Conservation (phyloP, 73 alveolate species). For the Durusdinium trenchii region DNA sequence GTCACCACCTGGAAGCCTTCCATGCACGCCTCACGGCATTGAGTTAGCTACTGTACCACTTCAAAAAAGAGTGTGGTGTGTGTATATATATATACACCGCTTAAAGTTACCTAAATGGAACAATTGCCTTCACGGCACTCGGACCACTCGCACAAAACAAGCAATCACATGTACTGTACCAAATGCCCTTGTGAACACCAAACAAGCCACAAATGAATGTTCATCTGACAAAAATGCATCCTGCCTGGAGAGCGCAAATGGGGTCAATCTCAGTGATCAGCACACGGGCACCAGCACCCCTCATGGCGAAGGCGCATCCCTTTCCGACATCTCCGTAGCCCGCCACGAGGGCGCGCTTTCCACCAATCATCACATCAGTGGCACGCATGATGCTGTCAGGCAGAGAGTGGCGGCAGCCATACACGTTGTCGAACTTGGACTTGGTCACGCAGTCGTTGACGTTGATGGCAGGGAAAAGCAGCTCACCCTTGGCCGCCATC, state of each 20-base stretch:
- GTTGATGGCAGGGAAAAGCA: slow-evolving; percentile 98
- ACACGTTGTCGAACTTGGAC: slow-evolving; percentile 98
- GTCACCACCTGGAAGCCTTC: slow-evolving; percentile 98
- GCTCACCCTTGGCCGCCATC: slow-evolving; percentile 97
- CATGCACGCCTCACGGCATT: too few relatives aligned
- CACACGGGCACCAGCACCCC: slow-evolving; percentile 99
- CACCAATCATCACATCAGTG: slow-evolving; percentile 99
- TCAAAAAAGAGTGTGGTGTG: too few relatives aligned
- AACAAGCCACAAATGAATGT: too few relatives aligned
- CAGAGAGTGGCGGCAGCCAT: slow-evolving; percentile 99
- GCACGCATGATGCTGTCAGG: slow-evolving; percentile 99
- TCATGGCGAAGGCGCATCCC: slow-evolving; percentile 99
- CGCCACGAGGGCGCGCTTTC: slow-evolving; percentile 98
- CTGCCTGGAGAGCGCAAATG: slow-evolving; percentile 99
- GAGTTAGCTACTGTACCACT: too few relatives aligned
- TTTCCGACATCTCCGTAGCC: slow-evolving; percentile 99
- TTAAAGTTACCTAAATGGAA: too few relatives aligned
- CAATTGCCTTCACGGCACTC: too few relatives aligned
- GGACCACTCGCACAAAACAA: too few relatives aligned
- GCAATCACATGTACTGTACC: too few relatives aligned
- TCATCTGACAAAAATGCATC: too few relatives aligned
- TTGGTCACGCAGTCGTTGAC: slow-evolving; percentile 99
- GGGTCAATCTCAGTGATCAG: slow-evolving; percentile 99
- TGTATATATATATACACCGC: too few relatives aligned
- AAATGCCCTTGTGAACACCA: too few relatives aligned